Conservation (phyloP, 2,329 filamentous ascomycete species). For the Chrysoporthe austroafricana region DNA sequence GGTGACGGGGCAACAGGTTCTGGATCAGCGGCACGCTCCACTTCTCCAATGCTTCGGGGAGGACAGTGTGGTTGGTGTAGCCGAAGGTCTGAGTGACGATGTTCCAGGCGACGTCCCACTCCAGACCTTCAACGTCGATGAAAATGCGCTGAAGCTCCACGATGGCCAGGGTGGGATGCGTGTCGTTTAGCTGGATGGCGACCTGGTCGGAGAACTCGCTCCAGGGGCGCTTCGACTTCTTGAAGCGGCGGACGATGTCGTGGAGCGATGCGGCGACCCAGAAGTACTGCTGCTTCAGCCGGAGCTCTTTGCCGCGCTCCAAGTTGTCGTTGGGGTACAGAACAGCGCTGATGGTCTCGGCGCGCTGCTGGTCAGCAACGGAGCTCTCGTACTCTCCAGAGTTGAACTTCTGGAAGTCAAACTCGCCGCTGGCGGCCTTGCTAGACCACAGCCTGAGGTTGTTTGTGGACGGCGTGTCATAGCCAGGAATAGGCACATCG, state of each 20-base stretch:
- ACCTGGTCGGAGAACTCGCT: constrained; percentile 91
- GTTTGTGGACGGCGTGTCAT: constrained; percentile 87
- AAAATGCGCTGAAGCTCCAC: constrained; percentile 95
- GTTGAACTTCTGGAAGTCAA: constrained; percentile 99
- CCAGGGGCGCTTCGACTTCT: constrained; percentile 93
- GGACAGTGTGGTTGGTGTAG: constrained; percentile 98
- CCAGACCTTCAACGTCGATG: constrained; percentile 83
- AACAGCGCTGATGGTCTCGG: constrained; percentile 98
- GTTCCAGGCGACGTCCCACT: constrained; percentile 91
- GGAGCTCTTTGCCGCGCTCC: constrained; percentile 93
- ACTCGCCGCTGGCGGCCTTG: constrained; percentile 95
- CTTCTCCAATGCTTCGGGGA: constrained; percentile 96
- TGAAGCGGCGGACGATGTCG: constrained; percentile 97
- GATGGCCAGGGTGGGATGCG: constrained; percentile 93
- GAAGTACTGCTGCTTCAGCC: constrained; percentile 99
- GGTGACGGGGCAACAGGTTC: constrained; percentile 87
- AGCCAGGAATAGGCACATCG: constrained; percentile 91
- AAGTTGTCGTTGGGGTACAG: constrained; percentile 98
- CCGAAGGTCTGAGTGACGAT: constrained; percentile 82
- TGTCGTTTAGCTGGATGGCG: constrained; percentile 97
- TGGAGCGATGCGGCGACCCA: constrained; percentile 97
- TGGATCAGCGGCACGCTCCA: constrained; percentile 95
- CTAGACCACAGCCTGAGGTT: constrained; percentile 97
- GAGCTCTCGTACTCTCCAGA: constrained; percentile 90
- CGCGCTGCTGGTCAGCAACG: constrained; percentile 95